Evolutionary conservation across 306 rosid species (phyloP).

Genomic region (Rosa persica): DNA sequence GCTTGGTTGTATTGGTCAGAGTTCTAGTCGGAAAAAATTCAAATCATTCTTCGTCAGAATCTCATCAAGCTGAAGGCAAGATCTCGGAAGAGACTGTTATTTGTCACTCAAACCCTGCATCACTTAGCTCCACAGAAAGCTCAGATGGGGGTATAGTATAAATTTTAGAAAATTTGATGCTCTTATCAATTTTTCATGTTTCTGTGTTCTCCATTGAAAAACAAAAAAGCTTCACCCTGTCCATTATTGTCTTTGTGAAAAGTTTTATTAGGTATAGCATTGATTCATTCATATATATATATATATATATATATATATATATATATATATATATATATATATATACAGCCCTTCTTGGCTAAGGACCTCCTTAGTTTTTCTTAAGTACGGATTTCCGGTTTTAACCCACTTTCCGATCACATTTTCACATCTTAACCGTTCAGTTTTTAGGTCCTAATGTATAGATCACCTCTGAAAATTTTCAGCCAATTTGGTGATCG

Average conservation of each 20-base stretch:
- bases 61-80: slow-evolving; percentile 58
- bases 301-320: too few species aligned
- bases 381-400: too few species aligned
- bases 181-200: neutral
- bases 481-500: too few species aligned
- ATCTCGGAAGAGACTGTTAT: slow-evolving; percentile 61
- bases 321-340: too few species aligned
- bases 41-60: slow-evolving; percentile 36
- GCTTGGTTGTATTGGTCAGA: slow-evolving; percentile 46
- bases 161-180: neutral
- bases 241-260: neutral
- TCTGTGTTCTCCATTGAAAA: neutral
- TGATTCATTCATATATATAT: too few species aligned
- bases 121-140: slow-evolving; percentile 90
- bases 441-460: too few species aligned
- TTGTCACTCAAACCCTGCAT: slow-evolving; percentile 91
- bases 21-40: slow-evolving; percentile 46
- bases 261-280: neutral
- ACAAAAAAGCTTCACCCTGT: neutral
- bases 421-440: too few species aligned
- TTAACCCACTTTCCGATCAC: too few species aligned
- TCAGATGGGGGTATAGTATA: slow-evolving; percentile 73
- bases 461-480: too few species aligned
- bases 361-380: too few species aligned
- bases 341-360: too few species aligned